phyloP scores from a whole-genome alignment of 2,329 filamentous ascomycete genomes.

The Nigrograna mackinnonii region DNA sequence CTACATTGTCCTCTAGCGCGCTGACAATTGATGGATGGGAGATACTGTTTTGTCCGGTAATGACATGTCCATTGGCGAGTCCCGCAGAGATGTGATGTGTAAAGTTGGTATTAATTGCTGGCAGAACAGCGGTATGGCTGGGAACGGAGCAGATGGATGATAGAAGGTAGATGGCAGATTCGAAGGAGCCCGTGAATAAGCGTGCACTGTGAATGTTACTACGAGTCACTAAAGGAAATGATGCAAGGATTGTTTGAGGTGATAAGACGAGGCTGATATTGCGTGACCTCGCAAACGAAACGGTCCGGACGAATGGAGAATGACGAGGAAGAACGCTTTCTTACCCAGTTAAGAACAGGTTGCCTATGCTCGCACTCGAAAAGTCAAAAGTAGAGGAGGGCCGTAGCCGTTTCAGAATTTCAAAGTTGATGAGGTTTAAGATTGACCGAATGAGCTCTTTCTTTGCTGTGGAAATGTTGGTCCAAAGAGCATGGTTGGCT shows the following conservation, averaged over 20 bases:
- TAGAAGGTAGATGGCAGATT: slow-evolving; percentile 88
- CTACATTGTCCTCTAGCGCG: slow-evolving; percentile 23
- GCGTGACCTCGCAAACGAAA: no score
- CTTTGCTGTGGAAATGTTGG: slow-evolving; percentile 52
- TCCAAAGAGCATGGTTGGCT: slow-evolving; percentile 77
- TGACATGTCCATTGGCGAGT: slow-evolving; percentile 73
- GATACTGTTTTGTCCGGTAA: slow-evolving; percentile 81
- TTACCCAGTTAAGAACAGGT: slow-evolving; percentile 56
- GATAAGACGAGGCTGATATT: no score
- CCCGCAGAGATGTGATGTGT: slow-evolving; percentile 91
- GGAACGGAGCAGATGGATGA: slow-evolving; percentile 86
- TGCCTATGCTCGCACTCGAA: slow-evolving; percentile 54
- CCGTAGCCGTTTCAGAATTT: slow-evolving; percentile 52
- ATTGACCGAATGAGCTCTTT: slow-evolving; percentile 57
- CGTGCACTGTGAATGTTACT: slow-evolving; percentile 63
- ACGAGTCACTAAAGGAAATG: neutral
- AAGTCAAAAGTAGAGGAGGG: slow-evolving; percentile 54
- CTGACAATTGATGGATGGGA: slow-evolving; percentile 34
- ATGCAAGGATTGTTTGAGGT: no score
- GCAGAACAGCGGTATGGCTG: slow-evolving; percentile 75
- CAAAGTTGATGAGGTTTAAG: slow-evolving; percentile 53
- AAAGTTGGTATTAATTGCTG: slow-evolving; percentile 93
- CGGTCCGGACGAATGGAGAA: neutral
- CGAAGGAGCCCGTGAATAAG: slow-evolving; percentile 89
- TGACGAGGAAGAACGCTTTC: no score